Percentiles rank a stretch among this genome's conserved stretches.
Conservation (phyloP, 2,329 filamentous ascomycete genomes). For the Aspergillus tamarii region DNA sequence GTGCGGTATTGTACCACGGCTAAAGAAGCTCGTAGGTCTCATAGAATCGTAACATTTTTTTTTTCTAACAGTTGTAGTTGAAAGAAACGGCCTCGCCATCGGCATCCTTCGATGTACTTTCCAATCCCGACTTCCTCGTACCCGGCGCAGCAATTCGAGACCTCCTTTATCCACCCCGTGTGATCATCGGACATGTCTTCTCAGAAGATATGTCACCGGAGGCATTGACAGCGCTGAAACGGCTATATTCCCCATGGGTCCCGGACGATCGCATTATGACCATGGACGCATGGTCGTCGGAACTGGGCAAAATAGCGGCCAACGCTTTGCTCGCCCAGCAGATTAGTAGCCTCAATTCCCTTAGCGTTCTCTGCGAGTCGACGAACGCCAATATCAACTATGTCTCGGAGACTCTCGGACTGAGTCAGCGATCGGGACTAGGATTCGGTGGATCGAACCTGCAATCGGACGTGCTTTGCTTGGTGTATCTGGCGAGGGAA, state of each 20-base stretch:
- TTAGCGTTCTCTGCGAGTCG: slow-evolving; percentile 18
- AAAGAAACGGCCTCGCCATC: slow-evolving; percentile 19
- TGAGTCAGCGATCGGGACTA: slow-evolving; percentile 3
- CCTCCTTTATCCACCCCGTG: slow-evolving; percentile 19
- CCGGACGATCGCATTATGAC: slow-evolving; percentile 23
- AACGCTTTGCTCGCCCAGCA: slow-evolving; percentile 23
- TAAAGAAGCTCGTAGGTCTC: slow-evolving; percentile 20
- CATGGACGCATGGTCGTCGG: slow-evolving; percentile 26
- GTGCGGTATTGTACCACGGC: slow-evolving; percentile 19
- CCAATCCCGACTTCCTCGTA: slow-evolving; percentile 25
- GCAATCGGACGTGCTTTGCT: slow-evolving; percentile 19
- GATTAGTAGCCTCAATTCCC: slow-evolving; percentile 15
- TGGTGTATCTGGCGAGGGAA: slow-evolving; percentile 23
- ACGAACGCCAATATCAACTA: slow-evolving; percentile 20
- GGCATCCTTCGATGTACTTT: slow-evolving; percentile 23
- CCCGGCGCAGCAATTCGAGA: slow-evolving; percentile 18
- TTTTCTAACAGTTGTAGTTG: slow-evolving; percentile 10
- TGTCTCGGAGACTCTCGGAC: slow-evolving; percentile 16
- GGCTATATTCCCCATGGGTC: slow-evolving; percentile 22
- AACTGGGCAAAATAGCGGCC: slow-evolving; percentile 19
- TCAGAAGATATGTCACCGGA: slow-evolving; percentile 18
- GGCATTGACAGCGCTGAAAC: slow-evolving; percentile 19
- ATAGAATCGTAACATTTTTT: background rate
- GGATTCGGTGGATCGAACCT: slow-evolving; percentile 9
- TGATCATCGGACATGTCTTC: slow-evolving; percentile 27